Evolutionary conservation across 2,329 filamentous ascomycete species (phyloP).

Genomic region (Monosporascus ibericus): DNA sequence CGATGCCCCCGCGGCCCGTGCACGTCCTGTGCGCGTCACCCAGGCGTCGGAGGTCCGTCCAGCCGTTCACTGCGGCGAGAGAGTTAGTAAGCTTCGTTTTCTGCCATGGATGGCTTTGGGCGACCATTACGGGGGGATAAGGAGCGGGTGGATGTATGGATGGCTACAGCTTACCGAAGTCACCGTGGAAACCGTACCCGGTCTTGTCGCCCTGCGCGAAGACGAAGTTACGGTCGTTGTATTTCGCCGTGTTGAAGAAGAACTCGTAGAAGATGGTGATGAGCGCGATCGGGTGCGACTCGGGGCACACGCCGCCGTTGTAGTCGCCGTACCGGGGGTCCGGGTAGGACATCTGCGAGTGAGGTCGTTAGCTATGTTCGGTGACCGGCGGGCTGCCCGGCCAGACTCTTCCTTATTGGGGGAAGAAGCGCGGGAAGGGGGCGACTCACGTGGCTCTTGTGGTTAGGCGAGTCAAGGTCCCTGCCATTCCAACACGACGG

Average conservation of each 20-base stretch:
- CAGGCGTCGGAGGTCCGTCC: background rate
- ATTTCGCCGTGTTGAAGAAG: background rate
- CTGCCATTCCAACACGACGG: slow-evolving; percentile 11
- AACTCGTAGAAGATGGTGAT: background rate
- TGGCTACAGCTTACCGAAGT: background rate
- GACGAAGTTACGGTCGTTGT: background rate
- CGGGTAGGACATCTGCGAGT: background rate
- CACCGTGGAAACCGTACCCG: background rate
- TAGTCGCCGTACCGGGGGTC: background rate
- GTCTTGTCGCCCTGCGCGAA: background rate
- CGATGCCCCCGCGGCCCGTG: background rate
- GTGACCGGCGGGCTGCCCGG: background rate
- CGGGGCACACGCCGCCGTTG: background rate
- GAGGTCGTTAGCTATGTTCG: background rate
- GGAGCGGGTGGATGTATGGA: background rate
- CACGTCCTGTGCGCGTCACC: background rate
- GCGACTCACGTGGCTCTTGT: slow-evolving; percentile 10
- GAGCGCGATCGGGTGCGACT: background rate
- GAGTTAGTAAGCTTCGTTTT: no score
- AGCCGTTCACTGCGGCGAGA: background rate
- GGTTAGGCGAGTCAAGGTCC: slow-evolving; percentile 12
- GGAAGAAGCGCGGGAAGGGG: background rate
- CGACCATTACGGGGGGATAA: no score
- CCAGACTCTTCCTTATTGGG: no score
- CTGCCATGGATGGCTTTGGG: background rate